Evolutionary conservation across 345 rosid species (phyloP).

Genomic region (Gossypium thurberi): DNA sequence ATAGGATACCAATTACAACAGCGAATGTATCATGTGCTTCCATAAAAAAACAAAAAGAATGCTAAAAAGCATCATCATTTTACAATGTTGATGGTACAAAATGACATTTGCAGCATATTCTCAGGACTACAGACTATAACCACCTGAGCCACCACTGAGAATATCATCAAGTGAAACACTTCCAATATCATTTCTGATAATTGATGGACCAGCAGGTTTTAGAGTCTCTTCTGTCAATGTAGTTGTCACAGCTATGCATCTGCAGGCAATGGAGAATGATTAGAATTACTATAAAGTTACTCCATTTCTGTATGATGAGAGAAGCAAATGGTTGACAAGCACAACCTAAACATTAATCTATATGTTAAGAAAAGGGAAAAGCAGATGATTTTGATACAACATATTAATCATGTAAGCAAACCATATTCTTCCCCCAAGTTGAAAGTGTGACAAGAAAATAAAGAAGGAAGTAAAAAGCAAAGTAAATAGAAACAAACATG

Average conservation of each 20-base stretch:
- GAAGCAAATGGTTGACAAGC: slow-evolving; percentile 4
- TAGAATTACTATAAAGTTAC: background rate
- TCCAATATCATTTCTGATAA: slow-evolving; percentile 71
- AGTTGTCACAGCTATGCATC: slow-evolving; percentile 91
- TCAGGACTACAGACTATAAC: slow-evolving; percentile 69
- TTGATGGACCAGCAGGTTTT: slow-evolving; percentile 57
- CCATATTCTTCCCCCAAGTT: background rate
- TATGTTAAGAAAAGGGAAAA: background rate
- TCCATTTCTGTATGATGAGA: background rate
- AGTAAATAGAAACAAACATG: slow-evolving; percentile 5
- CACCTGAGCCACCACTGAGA: slow-evolving; percentile 74
- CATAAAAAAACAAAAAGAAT: slow-evolving; percentile 3
- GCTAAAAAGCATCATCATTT: slow-evolving; percentile 19
- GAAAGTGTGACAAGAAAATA: background rate
- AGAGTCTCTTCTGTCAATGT: slow-evolving; percentile 63
- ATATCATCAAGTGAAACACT: slow-evolving; percentile 70
- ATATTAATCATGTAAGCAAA: background rate
- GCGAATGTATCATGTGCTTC: slow-evolving; percentile 9
- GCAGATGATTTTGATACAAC: background rate
- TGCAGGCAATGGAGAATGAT: slow-evolving; percentile 33
- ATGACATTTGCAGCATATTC: slow-evolving; percentile 28
- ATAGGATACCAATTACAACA: slow-evolving; percentile 24
- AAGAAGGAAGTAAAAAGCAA: background rate
- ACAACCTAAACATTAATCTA: background rate
- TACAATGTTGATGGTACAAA: slow-evolving; percentile 36